Evolutionary conservation across 495 filamentous ascomycete genomes (phyloP), one percentile per base, ranked within the genome.

Genomic region (Aspergillus sparsus): DNA sequence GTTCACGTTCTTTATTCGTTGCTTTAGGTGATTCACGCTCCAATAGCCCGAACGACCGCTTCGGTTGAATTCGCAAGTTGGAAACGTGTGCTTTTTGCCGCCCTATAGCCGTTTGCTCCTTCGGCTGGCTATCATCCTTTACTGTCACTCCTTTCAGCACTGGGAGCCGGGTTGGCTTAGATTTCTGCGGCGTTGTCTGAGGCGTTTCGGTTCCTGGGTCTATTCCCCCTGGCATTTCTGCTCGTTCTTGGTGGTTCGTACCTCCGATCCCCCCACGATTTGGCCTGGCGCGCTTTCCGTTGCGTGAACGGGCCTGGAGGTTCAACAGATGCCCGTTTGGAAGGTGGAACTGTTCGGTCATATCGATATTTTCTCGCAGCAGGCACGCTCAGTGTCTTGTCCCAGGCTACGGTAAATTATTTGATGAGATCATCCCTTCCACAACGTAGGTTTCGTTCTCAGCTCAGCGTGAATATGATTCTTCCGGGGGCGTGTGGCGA

Each of bases 311-410:
- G 50, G 69, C 65, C 31, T 71, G 68, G 13, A 75, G 67, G 44
- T 72, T 73, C 44, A 76, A 65, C n/a, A 72, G 57, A 56, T 75
- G 72, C 60, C 71, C 68, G 46, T 72, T 69, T 11, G 73, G 67
- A 42, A 72, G 56, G 57, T 71, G 62, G 44, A 76, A 61, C 49
- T 58, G 57, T 35, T 53, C 62, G 46, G 64, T 66, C 65, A 70
- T 66, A 47, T 68, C 70, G 66, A 68, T 66, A 36, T 52, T 37
- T 49, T 37, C 33, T 13, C 13, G 34, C 31, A 15, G 34, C 12
- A 41, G 31, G 31, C 36, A 33, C 33, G 31, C 62, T 63, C 69
- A 66, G 51, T 49, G 50, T 63, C 59, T 57, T 59, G 31, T 27
- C 21, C 39, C 44, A 7, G 44, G 5, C 27, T 4, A 47, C 10